Conservation (phyloP, 116 monocot genomes). For the Cymodocea nodosa region DNA sequence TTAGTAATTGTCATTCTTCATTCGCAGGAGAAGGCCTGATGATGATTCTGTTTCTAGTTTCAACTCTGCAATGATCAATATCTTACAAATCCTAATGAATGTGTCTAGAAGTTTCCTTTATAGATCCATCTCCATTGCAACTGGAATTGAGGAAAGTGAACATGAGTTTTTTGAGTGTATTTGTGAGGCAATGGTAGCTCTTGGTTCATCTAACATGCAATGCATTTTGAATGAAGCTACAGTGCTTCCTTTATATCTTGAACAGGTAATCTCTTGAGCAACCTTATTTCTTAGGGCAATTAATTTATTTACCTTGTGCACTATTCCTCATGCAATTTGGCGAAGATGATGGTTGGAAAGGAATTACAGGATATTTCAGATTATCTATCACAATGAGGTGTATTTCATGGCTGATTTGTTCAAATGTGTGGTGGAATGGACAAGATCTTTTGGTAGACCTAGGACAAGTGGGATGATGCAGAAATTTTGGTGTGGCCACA, state of each 20-base stretch:
- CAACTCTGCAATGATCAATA: slow-evolving; percentile 61
- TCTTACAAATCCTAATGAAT: slow-evolving; percentile 75
- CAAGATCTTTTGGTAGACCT: too few relatives aligned
- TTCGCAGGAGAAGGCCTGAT: slow-evolving; percentile 67
- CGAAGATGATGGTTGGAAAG: too few relatives aligned
- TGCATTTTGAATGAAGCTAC: slow-evolving; percentile 40
- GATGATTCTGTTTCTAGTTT: slow-evolving; percentile 59
- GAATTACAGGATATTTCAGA: too few relatives aligned
- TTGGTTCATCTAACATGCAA: slow-evolving; percentile 69
- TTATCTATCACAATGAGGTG: too few relatives aligned
- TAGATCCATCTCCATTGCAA: slow-evolving; percentile 33
- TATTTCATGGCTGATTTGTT: too few relatives aligned
- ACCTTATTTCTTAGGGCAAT: background rate
- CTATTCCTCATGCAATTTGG: too few relatives aligned
- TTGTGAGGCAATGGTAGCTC: slow-evolving; percentile 79
- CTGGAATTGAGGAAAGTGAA: slow-evolving; percentile 63
- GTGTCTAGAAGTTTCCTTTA: slow-evolving; percentile 53
- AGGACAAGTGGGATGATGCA: too few relatives aligned
- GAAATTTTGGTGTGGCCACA: too few relatives aligned
- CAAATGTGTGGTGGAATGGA: too few relatives aligned
- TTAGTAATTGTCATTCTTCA: slow-evolving; percentile 5
- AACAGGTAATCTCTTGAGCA: slow-evolving; percentile 42
- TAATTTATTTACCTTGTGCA: slow-evolving; percentile 1
- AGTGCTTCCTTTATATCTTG: slow-evolving; percentile 45
- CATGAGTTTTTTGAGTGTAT: slow-evolving; percentile 64